Evolutionary conservation across 2,329 filamentous ascomycete species (phyloP).

Genomic region (Scorias spongiosa): DNA sequence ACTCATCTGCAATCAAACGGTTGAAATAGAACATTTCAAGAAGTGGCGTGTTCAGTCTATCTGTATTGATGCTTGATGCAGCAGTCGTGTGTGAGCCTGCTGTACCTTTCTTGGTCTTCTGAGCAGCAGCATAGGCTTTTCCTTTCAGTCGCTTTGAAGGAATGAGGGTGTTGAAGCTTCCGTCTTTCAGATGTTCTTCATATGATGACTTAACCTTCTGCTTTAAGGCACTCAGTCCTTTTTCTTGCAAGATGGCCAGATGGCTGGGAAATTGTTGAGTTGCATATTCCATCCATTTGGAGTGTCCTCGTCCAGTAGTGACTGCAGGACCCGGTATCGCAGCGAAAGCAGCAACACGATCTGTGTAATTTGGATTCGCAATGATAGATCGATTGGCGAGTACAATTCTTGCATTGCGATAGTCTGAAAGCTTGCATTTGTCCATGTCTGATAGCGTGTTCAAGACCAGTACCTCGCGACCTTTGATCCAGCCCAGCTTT

Average conservation of each 20-base stretch:
- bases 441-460: slow-evolving; percentile 24
- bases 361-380: slow-evolving; percentile 31
- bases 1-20: slow-evolving; percentile 49
- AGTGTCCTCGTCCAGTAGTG: slow-evolving; percentile 33
- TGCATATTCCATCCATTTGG: slow-evolving; percentile 38
- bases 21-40: slow-evolving; percentile 48
- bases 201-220: slow-evolving; percentile 11
- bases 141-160: slow-evolving; percentile 25
- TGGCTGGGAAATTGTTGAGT: slow-evolving; percentile 27
- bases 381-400: slow-evolving; percentile 39
- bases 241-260: background rate
- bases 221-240: slow-evolving; percentile 19
- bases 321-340: slow-evolving; percentile 28
- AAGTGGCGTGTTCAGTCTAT: slow-evolving; percentile 12
- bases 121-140: slow-evolving; percentile 14
- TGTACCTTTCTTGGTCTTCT: slow-evolving; percentile 2
- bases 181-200: slow-evolving; percentile 15
- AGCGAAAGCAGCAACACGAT: slow-evolving; percentile 34
- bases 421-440: slow-evolving; percentile 26
- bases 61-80: background rate
- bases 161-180: slow-evolving; percentile 22
- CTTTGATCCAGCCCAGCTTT: slow-evolving; percentile 25
- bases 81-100: background rate
- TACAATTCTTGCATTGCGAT: slow-evolving; percentile 38
- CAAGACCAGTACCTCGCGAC: slow-evolving; percentile 28